phyloP scores from a whole-genome alignment of 2,329 filamentous ascomycete species.

The Alternaria burnsii region DNA sequence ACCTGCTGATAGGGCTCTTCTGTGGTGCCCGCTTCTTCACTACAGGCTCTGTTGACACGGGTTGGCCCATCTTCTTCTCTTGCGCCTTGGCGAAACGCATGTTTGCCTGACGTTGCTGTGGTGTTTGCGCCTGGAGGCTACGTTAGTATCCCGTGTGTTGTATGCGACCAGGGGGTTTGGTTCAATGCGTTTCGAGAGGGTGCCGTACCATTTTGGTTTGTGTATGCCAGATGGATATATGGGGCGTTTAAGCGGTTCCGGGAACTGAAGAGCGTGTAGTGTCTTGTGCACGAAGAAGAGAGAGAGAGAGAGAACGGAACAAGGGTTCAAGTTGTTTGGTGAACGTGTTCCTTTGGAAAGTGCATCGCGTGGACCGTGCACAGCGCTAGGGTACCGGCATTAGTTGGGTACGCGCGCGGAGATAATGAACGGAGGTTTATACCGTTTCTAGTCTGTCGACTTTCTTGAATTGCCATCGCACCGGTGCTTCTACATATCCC shows the following conservation, averaged over 20 bases:
- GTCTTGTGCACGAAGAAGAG: not conserved
- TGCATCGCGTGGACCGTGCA: conserved; percentile 24
- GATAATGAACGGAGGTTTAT: conserved; percentile 18
- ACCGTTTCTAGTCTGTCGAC: conserved; percentile 7
- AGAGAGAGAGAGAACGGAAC: not conserved
- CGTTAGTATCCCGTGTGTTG: not conserved
- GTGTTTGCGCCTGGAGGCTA: conserved; percentile 75
- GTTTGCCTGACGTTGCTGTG: conserved; percentile 82
- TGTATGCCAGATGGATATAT: not conserved
- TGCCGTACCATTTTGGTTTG: conserved; percentile 4
- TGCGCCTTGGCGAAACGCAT: conserved; percentile 79
- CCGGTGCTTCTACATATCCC: not conserved
- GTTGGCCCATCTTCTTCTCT: conserved; percentile 77
- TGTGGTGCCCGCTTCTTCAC: conserved; percentile 59
- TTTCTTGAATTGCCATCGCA: conserved; percentile 1
- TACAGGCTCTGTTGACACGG: conserved; percentile 45
- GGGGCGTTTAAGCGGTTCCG: not conserved
- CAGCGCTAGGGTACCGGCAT: conserved; percentile 3
- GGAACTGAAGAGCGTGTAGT: not conserved
- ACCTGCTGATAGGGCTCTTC: conserved; percentile 63
- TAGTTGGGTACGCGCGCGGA: conserved; percentile 30
- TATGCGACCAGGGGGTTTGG: not conserved
- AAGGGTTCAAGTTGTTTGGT: conserved; percentile 12
- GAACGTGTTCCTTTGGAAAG: conserved; percentile 25
- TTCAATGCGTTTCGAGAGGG: not conserved